Evolutionary conservation across 2,329 filamentous ascomycete species (phyloP).

Genomic region (Epichloe hybrida): DNA sequence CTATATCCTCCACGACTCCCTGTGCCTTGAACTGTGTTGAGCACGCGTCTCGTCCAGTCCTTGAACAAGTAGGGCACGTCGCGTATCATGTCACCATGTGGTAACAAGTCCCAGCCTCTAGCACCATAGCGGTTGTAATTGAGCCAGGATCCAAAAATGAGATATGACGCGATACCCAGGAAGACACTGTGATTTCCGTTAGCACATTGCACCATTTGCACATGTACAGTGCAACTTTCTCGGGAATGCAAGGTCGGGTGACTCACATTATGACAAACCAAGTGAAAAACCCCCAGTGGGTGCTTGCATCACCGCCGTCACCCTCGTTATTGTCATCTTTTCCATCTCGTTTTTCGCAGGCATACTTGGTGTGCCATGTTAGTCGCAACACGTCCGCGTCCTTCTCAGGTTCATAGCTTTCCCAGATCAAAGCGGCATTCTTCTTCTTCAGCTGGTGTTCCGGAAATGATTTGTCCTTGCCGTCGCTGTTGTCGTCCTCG

Average conservation of each 20-base stretch:
- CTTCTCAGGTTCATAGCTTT: constrained; percentile 52
- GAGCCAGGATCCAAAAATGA: constrained; percentile 97
- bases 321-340: constrained; percentile 29
- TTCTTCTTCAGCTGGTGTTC: constrained; percentile 41
- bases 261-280: constrained; percentile 91
- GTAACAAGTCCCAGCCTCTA: constrained; percentile 85
- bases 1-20: constrained; percentile 85
- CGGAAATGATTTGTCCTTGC: constrained; percentile 25
- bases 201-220: not conserved
- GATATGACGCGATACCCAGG: constrained; percentile 71
- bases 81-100: constrained; percentile 82
- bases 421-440: constrained; percentile 56
- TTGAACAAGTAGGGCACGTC: constrained; percentile 86
- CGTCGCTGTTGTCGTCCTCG: constrained; percentile 16
- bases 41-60: constrained; percentile 68
- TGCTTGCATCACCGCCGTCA: constrained; percentile 32
- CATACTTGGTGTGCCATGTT: constrained; percentile 79
- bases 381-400: constrained; percentile 53
- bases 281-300: constrained; percentile 93
- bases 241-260: not conserved
- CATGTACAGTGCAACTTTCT: not conserved
- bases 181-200: constrained; percentile 48
- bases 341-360: constrained; percentile 49
- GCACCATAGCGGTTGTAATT: constrained; percentile 97
- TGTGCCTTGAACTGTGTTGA: constrained; percentile 72